phyloP scores from a whole-genome alignment of 1,284 basidiomycete species.

The Farysia itapuensis region DNA sequence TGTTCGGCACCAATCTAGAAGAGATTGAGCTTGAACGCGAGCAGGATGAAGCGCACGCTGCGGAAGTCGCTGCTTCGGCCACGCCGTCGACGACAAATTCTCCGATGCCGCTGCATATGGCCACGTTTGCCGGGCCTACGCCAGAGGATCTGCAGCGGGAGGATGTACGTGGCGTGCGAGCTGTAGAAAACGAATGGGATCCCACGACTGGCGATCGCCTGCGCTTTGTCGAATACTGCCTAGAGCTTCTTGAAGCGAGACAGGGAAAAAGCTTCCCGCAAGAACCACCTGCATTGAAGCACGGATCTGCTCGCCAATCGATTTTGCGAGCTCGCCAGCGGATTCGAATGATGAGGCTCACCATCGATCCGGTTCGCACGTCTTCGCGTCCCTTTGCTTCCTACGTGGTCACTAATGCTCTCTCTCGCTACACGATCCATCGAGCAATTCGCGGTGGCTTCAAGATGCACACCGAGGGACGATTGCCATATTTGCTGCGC shows the following conservation, averaged over 20 bases:
- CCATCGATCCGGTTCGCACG: slow-evolving; percentile 54
- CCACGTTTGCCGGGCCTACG: slow-evolving; percentile 2
- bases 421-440: slow-evolving; percentile 21
- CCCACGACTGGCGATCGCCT: slow-evolving; percentile 30
- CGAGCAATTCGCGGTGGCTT: slow-evolving; percentile 30
- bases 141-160: slow-evolving; percentile 4
- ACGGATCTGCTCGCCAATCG: slow-evolving; percentile 1
- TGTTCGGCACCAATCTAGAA: slow-evolving; percentile 44
- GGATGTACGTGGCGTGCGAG: slow-evolving; percentile 13
- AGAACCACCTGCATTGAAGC: slow-evolving; percentile 1
- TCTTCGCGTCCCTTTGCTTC: slow-evolving; percentile 26
- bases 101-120: slow-evolving; percentile 11
- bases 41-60: background rate
- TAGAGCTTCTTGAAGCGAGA: slow-evolving; percentile 49
- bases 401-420: slow-evolving; percentile 23
- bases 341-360: slow-evolving; percentile 51
- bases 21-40: slow-evolving; percentile 38
- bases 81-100: slow-evolving; percentile 19
- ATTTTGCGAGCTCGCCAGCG: background rate
- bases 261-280: slow-evolving; percentile 45
- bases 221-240: slow-evolving; percentile 44
- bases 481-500: slow-evolving; percentile 48
- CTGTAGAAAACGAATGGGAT: slow-evolving; percentile 35
- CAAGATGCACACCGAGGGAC: slow-evolving; percentile 15
- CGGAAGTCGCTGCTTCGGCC: slow-evolving; percentile 3